A percentile compares a stretch with the other conserved stretches of the same genome.
These are phyloP conservation scores for Aureobasidium lini DNA, from an alignment of 2,329 filamentous ascomycete species.

Conservation along the genomic window DNA sequence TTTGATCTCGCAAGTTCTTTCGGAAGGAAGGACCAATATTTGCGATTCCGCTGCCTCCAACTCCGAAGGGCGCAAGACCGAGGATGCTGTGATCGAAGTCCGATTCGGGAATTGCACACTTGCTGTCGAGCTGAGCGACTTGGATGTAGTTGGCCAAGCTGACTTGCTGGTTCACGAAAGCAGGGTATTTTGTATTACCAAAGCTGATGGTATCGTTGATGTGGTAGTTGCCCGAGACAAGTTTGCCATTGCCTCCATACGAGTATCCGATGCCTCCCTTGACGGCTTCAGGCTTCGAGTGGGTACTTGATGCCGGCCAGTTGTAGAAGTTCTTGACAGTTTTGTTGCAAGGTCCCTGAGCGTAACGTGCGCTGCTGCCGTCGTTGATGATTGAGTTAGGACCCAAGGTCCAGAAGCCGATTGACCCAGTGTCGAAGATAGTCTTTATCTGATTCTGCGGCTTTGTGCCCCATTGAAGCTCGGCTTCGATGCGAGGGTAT, in stretches of 20 bases:
- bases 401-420: constrained; percentile 16
- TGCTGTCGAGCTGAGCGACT: constrained; percentile 18
- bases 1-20: constrained; percentile 26
- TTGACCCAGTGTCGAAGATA: constrained; percentile 14
- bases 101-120: constrained; percentile 14
- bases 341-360: constrained; percentile 15
- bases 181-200: constrained; percentile 4
- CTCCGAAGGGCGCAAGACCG: constrained; percentile 23
- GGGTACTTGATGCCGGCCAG: not conserved
- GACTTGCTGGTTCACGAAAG: constrained; percentile 23
- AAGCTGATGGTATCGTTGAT: constrained; percentile 13
- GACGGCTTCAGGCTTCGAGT: not conserved
- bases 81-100: constrained; percentile 26
- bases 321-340: constrained; percentile 15
- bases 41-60: constrained; percentile 4
- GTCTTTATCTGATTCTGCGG: constrained; percentile 10
- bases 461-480: constrained; percentile 14
- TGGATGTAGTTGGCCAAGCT: constrained; percentile 23
- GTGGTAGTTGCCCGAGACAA: constrained; percentile 10
- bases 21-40: constrained; percentile 26
- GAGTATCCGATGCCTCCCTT: not conserved
- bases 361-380: constrained; percentile 13
- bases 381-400: constrained; percentile 17
- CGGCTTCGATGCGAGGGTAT: constrained; percentile 15
- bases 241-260: constrained; percentile 17